phyloP scores from a whole-genome alignment of 192 early-diverging fungal genomes.

The Backusella australiensis region DNA sequence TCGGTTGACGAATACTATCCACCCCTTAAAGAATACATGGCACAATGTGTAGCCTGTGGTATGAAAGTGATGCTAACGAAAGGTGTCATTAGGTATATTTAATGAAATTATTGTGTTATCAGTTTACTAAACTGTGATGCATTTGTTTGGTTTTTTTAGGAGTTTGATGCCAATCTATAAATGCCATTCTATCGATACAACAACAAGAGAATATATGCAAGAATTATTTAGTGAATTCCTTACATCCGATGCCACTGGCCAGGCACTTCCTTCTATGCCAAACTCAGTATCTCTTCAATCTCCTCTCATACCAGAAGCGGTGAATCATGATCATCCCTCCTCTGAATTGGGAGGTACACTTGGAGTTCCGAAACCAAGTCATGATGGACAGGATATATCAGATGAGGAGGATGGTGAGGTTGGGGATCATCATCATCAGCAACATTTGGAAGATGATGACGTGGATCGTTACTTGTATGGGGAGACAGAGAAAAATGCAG shows the following conservation, averaged over 20 bases:
- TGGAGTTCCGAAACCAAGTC: background rate
- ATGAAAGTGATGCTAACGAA: conserved; percentile 60
- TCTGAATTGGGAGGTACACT: background rate
- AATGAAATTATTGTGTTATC: background rate
- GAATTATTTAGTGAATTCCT: conserved; percentile 30
- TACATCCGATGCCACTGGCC: background rate
- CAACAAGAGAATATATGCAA: conserved; percentile 22
- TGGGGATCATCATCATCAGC: background rate
- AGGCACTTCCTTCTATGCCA: background rate
- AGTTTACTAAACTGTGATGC: background rate
- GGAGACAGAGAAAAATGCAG: background rate
- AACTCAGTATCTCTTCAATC: conserved; percentile 4
- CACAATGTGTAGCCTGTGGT: conserved; percentile 45
- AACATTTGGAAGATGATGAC: conserved; percentile 25
- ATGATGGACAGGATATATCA: background rate
- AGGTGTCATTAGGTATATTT: conserved; percentile 56
- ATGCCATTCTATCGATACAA: conserved; percentile 21
- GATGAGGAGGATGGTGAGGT: conserved; percentile 1
- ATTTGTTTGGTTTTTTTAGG: background rate
- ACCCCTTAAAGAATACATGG: conserved; percentile 44
- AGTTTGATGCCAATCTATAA: conserved; percentile 32
- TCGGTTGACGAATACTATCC: conserved; percentile 59
- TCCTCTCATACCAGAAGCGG: background rate
- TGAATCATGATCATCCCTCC: background rate
- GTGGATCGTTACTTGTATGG: conserved; percentile 31